Base-by-base conservation (phyloP, 2,329 filamentous ascomycete genomes). In the Fusarium mexicanum region DNA sequence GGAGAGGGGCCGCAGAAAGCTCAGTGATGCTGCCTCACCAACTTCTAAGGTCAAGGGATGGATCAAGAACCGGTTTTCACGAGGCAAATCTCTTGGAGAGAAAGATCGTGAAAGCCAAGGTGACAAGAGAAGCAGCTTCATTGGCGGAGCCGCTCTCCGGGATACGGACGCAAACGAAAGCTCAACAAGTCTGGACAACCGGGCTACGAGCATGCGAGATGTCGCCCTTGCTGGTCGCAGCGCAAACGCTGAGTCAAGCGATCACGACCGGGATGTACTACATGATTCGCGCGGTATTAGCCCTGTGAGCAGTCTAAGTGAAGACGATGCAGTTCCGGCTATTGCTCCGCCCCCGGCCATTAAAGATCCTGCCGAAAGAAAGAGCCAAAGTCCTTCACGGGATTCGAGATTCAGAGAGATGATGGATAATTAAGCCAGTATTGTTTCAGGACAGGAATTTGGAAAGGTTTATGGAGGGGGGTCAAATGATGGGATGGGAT, bases 401-500 rank as follows among this genome's bases (percentile, higher is more conserved):
- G 88, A 89, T 70, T 90, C 90, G 44, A 87, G 85, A 74, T 92
- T 92, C 73, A 84, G 83, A 54, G 90, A 92, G 81, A 87, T 88
- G 71, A 85, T 91, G 63, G 78, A 82, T 48, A 75, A 71, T 38
- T 81, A 69, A 80, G 41, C 13, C 37, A 24, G 46, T 26, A 29
- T n/a, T 18, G 20, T 31, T n/a, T 11, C 8, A 38, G 13, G 51
- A 18, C 24, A 31, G 35, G 35, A 41, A 20, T 55, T 35, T 31
- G 24, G 35, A 29, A 29, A 41, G 14, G 11, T 17, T 10, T 5
- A 40, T 22, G 16, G 18, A 16, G 26, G 35, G 24, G 14, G 29
- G 35, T 11, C 26, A 17, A n/a, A 43, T 33, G 24, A 43, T 31
- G 43, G 58, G 24, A 43, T 31, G 43, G 58, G 46, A 33, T 40